Evolutionary conservation across 768 basidiomycete genomes (phyloP), one percentile per base, ranked within the genome.

Genomic region (Cystoderma amianthinum): DNA sequence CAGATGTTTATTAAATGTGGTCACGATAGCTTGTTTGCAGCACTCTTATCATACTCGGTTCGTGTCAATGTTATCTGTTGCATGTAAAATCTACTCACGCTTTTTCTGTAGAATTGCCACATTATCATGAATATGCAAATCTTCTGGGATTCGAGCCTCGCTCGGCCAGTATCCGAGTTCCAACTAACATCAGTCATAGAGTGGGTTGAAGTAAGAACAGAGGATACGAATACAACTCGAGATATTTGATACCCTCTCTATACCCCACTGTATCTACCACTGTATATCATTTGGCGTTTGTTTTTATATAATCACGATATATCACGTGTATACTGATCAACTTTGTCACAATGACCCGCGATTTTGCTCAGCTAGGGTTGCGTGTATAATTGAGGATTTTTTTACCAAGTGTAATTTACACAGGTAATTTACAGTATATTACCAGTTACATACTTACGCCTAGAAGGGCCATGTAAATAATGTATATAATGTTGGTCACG

Each of bases 41-140:
- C 37, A 21, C 30, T 47, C 3, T 10, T 34, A 10, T 43, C 50
- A 9, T 38, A 41, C 17, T n/a, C 43, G 5, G 50, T 52, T 40
- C 30, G 46, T 40, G n/a, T 16, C 32, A 6, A 6, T 19, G 3
- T 15, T 4, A 18, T 35, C 17, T 17, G 10, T 21, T 32, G 6
- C 37, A 21, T 12, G 13, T 37, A 19, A 20, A 3, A n/a, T 19
- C 11, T 5, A 18, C 12, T 3, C 15, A 15, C 10, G 19, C 19
- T 4, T 17, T 15, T 12, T 17, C 22, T n/a, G n/a, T 7, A 50
- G 48, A 50, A 36, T 17, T 50, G 48, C 41, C 41, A 44, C 20
- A 47, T 50, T 21, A 45, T 38, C n/a, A 46, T 50, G 36, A 50
- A 50, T 36, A 47, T 50, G 4, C 43, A 39, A 21, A 45, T 38